Percentiles rank a stretch among this genome's conserved stretches.
These are phyloP conservation scores for Globisporangium megalacanthum DNA, from an alignment of 352 stramenopile species.

Conservation along the genomic window DNA sequence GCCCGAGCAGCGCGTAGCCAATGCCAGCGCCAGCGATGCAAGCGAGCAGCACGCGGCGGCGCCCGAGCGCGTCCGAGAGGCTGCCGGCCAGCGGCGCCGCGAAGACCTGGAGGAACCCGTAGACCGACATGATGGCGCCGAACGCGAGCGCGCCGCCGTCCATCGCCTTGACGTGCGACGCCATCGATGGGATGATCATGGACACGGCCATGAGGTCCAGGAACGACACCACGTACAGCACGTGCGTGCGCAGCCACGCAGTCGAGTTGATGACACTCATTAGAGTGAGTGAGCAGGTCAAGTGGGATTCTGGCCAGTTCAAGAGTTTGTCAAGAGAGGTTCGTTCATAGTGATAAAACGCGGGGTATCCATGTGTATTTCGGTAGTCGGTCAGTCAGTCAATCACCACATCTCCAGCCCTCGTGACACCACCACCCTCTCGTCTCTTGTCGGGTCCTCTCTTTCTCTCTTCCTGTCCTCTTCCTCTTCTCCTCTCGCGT, in stretches of 20 bases:
- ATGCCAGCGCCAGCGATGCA: conserved; percentile 56
- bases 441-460: not conserved
- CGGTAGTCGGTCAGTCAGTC: not conserved
- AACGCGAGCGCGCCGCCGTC: conserved; percentile 63
- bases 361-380: conserved; percentile 13
- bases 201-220: conserved; percentile 78
- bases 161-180: conserved; percentile 75
- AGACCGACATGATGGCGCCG: conserved; percentile 78
- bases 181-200: conserved; percentile 80
- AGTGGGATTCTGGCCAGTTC: not conserved
- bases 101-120: conserved; percentile 84
- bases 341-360: not conserved
- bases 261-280: not conserved
- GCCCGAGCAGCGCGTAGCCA: conserved; percentile 61
- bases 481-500: not conserved
- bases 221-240: conserved; percentile 78
- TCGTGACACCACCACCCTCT: no score
- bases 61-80: conserved; percentile 68
- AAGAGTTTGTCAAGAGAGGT: no score
- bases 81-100: conserved; percentile 65
- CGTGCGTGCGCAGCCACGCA: conserved; percentile 28
- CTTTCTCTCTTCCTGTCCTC: not conserved
- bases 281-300: not conserved
- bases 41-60: conserved; percentile 42
- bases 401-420: no score